Conservation (phyloP, 176 grass and related monocot species). For the Juncus effusus region DNA sequence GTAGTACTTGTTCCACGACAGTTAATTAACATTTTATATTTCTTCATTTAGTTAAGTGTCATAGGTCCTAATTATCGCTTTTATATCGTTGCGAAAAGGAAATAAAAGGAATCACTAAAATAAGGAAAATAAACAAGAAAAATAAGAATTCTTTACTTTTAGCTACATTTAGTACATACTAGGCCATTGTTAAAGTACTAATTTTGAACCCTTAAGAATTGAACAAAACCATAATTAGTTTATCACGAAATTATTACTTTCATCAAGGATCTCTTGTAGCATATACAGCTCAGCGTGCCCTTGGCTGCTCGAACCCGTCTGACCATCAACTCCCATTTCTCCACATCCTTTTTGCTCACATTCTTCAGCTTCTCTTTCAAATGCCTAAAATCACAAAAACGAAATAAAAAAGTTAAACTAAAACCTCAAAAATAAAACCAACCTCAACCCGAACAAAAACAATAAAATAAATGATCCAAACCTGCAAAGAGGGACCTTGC, state of each 20-base stretch:
- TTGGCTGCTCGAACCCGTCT: constrained; percentile 43
- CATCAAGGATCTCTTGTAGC: constrained; percentile 18
- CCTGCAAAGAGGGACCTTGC: constrained; percentile 84
- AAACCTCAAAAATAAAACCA: background rate
- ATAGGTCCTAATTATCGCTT: too few relatives aligned
- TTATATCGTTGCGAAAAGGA: too few relatives aligned
- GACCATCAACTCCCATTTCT: constrained; percentile 58
- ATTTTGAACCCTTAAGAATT: background rate
- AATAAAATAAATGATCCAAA: constrained; percentile 6
- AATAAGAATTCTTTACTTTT: background rate
- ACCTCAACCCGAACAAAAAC: background rate
- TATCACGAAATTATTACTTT: constrained; percentile 3
- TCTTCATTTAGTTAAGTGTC: too few relatives aligned
- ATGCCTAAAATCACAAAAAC: constrained; percentile 37
- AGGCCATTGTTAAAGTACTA: background rate
- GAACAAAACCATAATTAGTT: background rate
- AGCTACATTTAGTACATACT: background rate
- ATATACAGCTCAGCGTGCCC: constrained; percentile 38
- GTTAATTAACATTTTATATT: too few relatives aligned
- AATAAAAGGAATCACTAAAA: too few relatives aligned
- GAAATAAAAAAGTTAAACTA: background rate
- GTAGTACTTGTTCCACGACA: too few relatives aligned
- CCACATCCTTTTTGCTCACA: constrained; percentile 50
- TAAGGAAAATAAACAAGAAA: too few relatives aligned
- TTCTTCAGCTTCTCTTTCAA: constrained; percentile 68